A percentile compares a stretch with the other conserved stretches of the same genome.
Evolutionary conservation across 805 yeast genomes (phyloP).

Genomic region (Suhomyces kilbournensis): DNA sequence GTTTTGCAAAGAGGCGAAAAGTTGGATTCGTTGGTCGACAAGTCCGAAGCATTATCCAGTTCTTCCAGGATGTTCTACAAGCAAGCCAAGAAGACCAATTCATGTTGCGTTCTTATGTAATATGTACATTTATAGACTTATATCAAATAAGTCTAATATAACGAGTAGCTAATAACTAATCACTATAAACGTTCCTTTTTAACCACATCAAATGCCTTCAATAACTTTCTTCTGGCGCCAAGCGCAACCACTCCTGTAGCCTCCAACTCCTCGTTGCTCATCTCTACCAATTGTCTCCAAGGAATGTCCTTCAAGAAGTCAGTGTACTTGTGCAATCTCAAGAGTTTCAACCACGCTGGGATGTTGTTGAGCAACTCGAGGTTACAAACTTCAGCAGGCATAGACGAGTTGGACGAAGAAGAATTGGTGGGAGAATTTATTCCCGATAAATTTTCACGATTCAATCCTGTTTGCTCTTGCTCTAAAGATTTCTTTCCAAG

Average conservation of each 20-base stretch:
- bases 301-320: slow-evolving; percentile 68
- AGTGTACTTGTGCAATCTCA: slow-evolving; percentile 92
- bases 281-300: slow-evolving; percentile 77
- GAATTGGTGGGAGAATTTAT: slow-evolving; percentile 7
- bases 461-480: slow-evolving; percentile 1
- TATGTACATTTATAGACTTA: slow-evolving; percentile 2
- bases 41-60: slow-evolving; percentile 86
- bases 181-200: slow-evolving; percentile 22
- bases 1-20: slow-evolving; percentile 96
- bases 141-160: slow-evolving; percentile 3
- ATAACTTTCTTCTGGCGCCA: slow-evolving; percentile 91
- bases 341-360: slow-evolving; percentile 87
- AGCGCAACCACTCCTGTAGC: slow-evolving; percentile 84
- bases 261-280: slow-evolving; percentile 67
- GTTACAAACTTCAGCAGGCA: slow-evolving; percentile 43
- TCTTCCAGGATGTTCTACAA: slow-evolving; percentile 93
- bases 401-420: slow-evolving; percentile 19
- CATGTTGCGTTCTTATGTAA: slow-evolving; percentile 27
- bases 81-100: slow-evolving; percentile 79
- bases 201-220: slow-evolving; percentile 88
- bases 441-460: slow-evolving; percentile 12
- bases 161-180: not conserved
- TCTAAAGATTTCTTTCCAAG: slow-evolving; percentile 2
- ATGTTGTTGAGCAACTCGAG: slow-evolving; percentile 63
- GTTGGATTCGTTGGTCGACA: slow-evolving; percentile 89